Evolutionary conservation across 2,329 filamentous ascomycete species (phyloP).

Genomic region (Verticillium nonalfalfae): DNA sequence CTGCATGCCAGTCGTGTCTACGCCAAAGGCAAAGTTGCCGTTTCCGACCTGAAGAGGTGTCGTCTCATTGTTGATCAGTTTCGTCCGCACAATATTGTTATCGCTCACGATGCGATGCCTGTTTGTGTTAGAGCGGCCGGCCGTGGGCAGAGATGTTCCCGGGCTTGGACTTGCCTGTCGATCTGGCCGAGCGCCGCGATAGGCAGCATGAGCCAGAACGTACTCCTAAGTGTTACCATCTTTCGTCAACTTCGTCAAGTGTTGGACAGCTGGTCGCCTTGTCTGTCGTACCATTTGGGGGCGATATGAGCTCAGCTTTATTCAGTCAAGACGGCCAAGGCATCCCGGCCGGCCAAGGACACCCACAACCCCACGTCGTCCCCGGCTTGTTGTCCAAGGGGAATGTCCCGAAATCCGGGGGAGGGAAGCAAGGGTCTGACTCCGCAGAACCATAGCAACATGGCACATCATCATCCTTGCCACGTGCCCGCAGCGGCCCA

Average conservation of each 20-base stretch:
- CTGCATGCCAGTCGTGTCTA: conserved; percentile 39
- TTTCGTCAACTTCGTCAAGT: not conserved
- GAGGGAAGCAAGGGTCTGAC: not conserved
- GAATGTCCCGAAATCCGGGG: not conserved
- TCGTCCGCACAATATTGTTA: conserved; percentile 16
- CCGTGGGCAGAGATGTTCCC: not conserved
- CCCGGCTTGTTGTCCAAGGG: not conserved
- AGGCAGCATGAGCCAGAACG: not conserved
- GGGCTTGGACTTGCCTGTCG: not conserved
- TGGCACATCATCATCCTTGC: not conserved
- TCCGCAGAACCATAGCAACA: too few relatives aligned
- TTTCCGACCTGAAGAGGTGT: conserved; percentile 47
- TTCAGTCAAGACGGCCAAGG: not conserved
- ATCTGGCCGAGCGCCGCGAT: not conserved
- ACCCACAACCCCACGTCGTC: not conserved
- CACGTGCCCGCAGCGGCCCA: not conserved
- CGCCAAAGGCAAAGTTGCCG: conserved; percentile 41
- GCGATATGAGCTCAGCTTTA: not conserved
- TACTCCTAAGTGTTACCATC: not conserved
- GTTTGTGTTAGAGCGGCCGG: not conserved
- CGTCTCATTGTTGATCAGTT: conserved; percentile 21
- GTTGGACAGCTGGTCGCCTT: not conserved
- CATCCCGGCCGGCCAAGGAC: not conserved
- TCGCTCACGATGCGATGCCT: conserved; percentile 15
- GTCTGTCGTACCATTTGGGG: not conserved